These are phyloP conservation scores for Phytophthora cactorum DNA, from an alignment of 352 stramenopile genomes.

Conservation along the genomic window DNA sequence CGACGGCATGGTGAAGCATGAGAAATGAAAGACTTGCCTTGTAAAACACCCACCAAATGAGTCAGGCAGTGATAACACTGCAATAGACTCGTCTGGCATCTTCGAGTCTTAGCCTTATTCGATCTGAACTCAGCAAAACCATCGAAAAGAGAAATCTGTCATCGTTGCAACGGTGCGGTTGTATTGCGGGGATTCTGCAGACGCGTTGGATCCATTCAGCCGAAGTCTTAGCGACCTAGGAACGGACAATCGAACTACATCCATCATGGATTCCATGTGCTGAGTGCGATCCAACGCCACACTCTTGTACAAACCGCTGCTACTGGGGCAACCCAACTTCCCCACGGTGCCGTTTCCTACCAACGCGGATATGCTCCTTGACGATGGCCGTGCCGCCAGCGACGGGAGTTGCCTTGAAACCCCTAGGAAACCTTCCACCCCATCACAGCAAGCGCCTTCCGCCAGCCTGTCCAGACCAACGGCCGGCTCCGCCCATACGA, in stretches of 20 bases:
- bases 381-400: slow-evolving; percentile 7
- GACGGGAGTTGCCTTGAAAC: slow-evolving; percentile 19
- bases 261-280: background rate
- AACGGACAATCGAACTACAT: slow-evolving; percentile 24
- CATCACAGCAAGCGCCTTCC: slow-evolving; percentile 9
- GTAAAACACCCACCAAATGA: background rate
- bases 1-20: background rate
- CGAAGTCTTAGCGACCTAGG: background rate
- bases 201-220: background rate
- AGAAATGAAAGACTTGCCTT: background rate
- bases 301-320: slow-evolving; percentile 28
- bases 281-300: slow-evolving; percentile 3
- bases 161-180: background rate
- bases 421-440: slow-evolving; percentile 28
- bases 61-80: background rate
- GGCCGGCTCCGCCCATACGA: slow-evolving; percentile 9
- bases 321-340: slow-evolving; percentile 4
- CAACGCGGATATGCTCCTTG: background rate
- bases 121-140: slow-evolving; percentile 12
- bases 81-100: background rate
- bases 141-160: slow-evolving; percentile 2
- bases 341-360: slow-evolving; percentile 21
- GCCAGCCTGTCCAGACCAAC: slow-evolving; percentile 23
- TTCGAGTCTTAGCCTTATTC: slow-evolving; percentile 1
- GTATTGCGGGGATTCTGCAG: background rate